phyloP scores from a whole-genome alignment of 1,139 yeast species.

The Pichia sp. region DNA sequence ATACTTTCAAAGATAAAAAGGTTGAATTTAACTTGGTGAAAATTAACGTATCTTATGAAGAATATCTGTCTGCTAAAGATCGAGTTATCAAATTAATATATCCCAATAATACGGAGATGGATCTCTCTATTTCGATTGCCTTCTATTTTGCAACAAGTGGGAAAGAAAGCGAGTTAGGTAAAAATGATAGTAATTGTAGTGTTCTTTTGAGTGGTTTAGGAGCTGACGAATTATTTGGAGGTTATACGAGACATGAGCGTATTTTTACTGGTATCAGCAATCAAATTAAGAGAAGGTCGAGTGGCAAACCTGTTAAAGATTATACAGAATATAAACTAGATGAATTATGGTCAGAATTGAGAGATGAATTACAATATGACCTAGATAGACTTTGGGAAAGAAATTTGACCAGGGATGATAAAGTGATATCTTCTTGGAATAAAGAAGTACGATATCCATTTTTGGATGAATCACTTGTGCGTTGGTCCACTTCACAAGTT shows the following conservation, averaged over 20 bases:
- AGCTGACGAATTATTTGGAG: conserved; percentile 93
- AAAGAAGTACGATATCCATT: conserved; percentile 88
- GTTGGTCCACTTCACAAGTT: conserved; percentile 39
- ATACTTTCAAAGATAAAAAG: conserved; percentile 30
- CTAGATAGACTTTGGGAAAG: conserved; percentile 67
- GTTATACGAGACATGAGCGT: conserved; percentile 73
- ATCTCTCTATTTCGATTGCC: conserved; percentile 86
- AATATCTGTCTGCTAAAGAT: conserved; percentile 46
- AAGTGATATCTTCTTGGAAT: conserved; percentile 81
- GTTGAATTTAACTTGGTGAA: conserved; percentile 48
- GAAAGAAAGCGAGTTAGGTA: conserved; percentile 3
- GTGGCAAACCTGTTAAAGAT: conserved; percentile 20
- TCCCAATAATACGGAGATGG: conserved; percentile 92
- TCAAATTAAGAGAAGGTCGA: conserved; percentile 17
- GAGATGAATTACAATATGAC: conserved; percentile 57
- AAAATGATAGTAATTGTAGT: conserved; percentile 41
- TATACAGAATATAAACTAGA: conserved; percentile 14
- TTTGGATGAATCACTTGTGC: conserved; percentile 57
- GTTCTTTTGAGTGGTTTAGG: conserved; percentile 92
- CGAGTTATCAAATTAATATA: conserved; percentile 60
- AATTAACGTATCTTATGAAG: conserved; percentile 63
- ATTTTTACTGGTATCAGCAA: conserved; percentile 34
- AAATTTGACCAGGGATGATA: conserved; percentile 85
- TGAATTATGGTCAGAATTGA: conserved; percentile 32
- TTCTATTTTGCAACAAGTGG: conserved; percentile 76